phyloP scores from a whole-genome alignment of 768 basidiomycete genomes.

The Tephrocybe sp. region DNA sequence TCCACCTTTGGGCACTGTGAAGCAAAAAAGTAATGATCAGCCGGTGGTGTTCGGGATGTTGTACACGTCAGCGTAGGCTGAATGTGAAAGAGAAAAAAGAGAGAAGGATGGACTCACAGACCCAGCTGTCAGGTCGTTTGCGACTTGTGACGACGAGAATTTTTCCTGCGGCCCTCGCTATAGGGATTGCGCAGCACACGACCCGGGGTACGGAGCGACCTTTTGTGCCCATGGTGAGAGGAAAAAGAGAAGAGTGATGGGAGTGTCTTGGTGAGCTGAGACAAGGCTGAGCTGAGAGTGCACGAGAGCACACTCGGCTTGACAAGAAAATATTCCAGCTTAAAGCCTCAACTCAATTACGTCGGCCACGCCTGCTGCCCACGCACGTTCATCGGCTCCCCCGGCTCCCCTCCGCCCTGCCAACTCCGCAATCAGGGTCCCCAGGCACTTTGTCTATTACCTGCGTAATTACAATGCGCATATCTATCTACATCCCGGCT shows the following conservation, averaged over 20 bases:
- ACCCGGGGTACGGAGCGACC: slow-evolving; percentile 79
- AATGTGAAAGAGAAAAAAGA: slow-evolving; percentile 10
- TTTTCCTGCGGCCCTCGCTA: slow-evolving; percentile 68
- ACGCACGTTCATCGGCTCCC: slow-evolving; percentile 56
- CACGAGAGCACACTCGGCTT: background rate
- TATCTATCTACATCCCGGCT: background rate
- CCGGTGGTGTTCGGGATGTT: slow-evolving; percentile 10
- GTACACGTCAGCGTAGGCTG: slow-evolving; percentile 12
- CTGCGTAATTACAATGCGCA: background rate
- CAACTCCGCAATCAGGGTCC: slow-evolving; percentile 11
- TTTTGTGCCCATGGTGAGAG: slow-evolving; percentile 53
- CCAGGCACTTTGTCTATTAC: background rate
- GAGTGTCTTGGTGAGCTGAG: slow-evolving; percentile 16
- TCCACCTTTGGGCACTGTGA: slow-evolving; percentile 86
- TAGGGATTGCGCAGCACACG: slow-evolving; percentile 90
- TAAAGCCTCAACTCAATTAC: slow-evolving; percentile 14
- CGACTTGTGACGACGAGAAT: slow-evolving; percentile 83
- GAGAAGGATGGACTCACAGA: slow-evolving; percentile 63
- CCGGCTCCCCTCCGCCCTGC: slow-evolving; percentile 13
- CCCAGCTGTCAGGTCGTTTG: slow-evolving; percentile 78
- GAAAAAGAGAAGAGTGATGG: background rate
- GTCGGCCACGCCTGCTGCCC: slow-evolving; percentile 28
- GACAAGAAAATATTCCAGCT: slow-evolving; percentile 21
- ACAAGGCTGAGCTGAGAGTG: too few species aligned
- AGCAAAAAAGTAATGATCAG: slow-evolving; percentile 1